A percentile compares a stretch with the other conserved stretches of the same genome.
Conservation (phyloP, 176 grass and related monocot genomes). For the Eleusine indica region DNA sequence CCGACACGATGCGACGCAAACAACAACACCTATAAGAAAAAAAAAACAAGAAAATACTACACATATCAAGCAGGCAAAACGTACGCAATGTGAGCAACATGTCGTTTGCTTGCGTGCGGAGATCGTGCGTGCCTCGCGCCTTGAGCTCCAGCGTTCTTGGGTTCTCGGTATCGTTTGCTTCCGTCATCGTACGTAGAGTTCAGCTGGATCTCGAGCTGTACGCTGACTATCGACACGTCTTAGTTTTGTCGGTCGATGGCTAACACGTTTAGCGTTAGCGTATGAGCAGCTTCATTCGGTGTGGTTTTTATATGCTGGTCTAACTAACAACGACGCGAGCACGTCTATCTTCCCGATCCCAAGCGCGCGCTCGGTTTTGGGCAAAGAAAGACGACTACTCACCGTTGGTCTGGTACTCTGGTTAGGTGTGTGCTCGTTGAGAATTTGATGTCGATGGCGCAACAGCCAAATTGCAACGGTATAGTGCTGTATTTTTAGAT, state of each 20-base stretch:
- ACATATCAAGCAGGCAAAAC: no score
- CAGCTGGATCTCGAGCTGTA: not conserved
- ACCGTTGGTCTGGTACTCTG: not conserved
- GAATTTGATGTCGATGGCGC: constrained; percentile 11
- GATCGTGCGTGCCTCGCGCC: no score
- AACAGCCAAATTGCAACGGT: not conserved
- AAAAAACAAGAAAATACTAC: no score
- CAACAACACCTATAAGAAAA: no score
- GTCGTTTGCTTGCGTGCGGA: no score
- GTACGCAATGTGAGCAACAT: no score
- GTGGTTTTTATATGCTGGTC: constrained; percentile 13
- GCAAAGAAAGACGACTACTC: not conserved
- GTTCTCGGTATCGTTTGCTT: no score
- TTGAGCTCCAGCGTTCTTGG: no score
- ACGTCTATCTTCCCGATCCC: constrained; percentile 10
- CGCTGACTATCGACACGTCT: not conserved
- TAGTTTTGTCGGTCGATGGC: not conserved
- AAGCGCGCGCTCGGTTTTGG: not conserved
- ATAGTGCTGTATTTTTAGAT: not conserved
- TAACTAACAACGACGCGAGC: constrained; percentile 18
- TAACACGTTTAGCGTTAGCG: not conserved
- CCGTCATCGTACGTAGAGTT: no score
- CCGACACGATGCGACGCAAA: not conserved
- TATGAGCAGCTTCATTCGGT: not conserved
- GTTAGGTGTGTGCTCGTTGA: not conserved